Evolutionary conservation across 1,139 yeast species (phyloP), one percentile per base, ranked within the genome.

Genomic region (Blastobotrys serpentis): DNA sequence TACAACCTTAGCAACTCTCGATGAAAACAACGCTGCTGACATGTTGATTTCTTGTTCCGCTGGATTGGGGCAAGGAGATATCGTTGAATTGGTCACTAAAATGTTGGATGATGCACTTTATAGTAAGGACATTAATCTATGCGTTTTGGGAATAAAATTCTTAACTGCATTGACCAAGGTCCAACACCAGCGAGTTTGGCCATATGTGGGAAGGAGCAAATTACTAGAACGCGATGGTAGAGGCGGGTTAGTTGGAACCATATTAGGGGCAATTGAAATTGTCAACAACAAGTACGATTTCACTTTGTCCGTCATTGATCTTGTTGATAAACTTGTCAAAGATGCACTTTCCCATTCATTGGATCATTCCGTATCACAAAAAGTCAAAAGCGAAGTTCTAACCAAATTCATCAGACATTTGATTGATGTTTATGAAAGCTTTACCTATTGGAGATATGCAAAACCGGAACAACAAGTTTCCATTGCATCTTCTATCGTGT

Each of bases 191-290:
- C 71, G 89, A 53, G 84, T 89, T 2, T 89, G 96, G 96, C 78
- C 89, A 0, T 86, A 82, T 59, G 66, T 89, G 14, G 76, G 82
- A 14, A 79, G 81, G 48, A 84, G 95, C 1, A 77, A 81, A 17
- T 68, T 88, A 22, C 69, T 87, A 2, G 81, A 84, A 13, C 75
- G 76, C 46, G 77, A 79, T 52, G 88, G 89, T 0, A 81, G 79
- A 56, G 88, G 86, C 46, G 92, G 94, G 0, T 68, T 81, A 45
- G 80, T 83, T 0, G 67, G 81, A 0, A 74, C 76, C 0, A 73
- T 87, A 6, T 72, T 87, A 48, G 90, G 92, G 2, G 77, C 90
- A 2, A 76, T 81, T 22, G 97, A 89, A 65, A 77, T 83, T 66
- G 81, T 84, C 1, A 73, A 71, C 48, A 92, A 90, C 7, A 77